Percentiles rank a stretch among this genome's conserved stretches.
phyloP scores from a whole-genome alignment of 192 early-diverging fungal species.

The Diversispora epigaea region DNA sequence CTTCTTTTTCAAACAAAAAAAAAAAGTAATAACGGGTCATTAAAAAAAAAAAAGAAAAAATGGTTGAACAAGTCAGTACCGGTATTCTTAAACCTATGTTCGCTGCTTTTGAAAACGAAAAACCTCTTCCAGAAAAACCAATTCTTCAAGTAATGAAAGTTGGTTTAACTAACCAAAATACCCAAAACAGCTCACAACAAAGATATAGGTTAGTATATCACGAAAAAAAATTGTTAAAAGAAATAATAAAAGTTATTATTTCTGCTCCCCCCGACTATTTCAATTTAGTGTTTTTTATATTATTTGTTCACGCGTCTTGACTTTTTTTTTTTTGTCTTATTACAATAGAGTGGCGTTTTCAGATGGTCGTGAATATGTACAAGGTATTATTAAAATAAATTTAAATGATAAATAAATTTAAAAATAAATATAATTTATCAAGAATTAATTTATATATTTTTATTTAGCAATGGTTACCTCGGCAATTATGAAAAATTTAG shows the following conservation, averaged over 20 bases:
- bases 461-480: no score
- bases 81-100: not conserved
- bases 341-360: not conserved
- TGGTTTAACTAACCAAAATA: not conserved
- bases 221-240: not conserved
- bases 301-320: not conserved
- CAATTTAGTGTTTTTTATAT: not conserved
- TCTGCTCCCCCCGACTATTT: not conserved
- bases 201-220: not conserved
- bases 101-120: not conserved
- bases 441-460: not conserved
- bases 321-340: not conserved
- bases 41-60: not conserved
- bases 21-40: no score
- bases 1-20: no score
- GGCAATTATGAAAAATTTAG: not conserved
- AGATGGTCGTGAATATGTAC: not conserved
- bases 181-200: not conserved
- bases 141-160: constrained; percentile 6
- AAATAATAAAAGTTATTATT: not conserved
- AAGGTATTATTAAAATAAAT: not conserved
- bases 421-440: not conserved
- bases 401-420: not conserved
- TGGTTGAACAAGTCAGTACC: not conserved
- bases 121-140: not conserved